Percentiles rank a stretch among this genome's conserved stretches.
phyloP scores from a whole-genome alignment of 2,329 filamentous ascomycete genomes.

The Hirsutella minnesotensis region DNA sequence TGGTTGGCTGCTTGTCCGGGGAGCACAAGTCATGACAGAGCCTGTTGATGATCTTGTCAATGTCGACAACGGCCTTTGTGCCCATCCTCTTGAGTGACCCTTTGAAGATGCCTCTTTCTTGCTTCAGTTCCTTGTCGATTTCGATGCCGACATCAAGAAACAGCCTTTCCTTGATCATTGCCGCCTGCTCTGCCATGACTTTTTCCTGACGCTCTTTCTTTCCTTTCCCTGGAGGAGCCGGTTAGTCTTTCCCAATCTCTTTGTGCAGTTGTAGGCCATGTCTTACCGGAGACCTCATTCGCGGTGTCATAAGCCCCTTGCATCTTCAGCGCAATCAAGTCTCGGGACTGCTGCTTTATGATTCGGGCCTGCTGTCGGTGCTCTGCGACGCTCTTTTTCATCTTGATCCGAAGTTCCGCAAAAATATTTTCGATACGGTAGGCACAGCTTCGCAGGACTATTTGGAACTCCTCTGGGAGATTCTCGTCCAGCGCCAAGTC shows the following conservation, averaged over 20 bases:
- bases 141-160: not conserved
- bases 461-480: not conserved
- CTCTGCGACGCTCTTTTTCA: not conserved
- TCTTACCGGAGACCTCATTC: not conserved
- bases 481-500: too few species aligned
- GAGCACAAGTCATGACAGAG: not conserved
- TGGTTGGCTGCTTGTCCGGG: too few species aligned
- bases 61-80: not conserved
- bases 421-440: not conserved
- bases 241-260: not conserved
- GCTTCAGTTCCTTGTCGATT: not conserved
- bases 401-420: not conserved
- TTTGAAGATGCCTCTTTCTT: not conserved
- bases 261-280: not conserved
- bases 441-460: not conserved
- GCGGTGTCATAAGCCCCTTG: not conserved
- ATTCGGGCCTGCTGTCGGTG: not conserved
- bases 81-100: too few species aligned
- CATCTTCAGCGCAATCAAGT: not conserved
- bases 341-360: not conserved
- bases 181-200: not conserved
- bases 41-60: not conserved
- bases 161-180: not conserved
- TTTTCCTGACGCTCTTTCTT: not conserved
- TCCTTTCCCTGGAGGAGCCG: not conserved